phyloP scores from a whole-genome alignment of 495 filamentous ascomycete genomes.

The Lasiosphaeria miniovina region DNA sequence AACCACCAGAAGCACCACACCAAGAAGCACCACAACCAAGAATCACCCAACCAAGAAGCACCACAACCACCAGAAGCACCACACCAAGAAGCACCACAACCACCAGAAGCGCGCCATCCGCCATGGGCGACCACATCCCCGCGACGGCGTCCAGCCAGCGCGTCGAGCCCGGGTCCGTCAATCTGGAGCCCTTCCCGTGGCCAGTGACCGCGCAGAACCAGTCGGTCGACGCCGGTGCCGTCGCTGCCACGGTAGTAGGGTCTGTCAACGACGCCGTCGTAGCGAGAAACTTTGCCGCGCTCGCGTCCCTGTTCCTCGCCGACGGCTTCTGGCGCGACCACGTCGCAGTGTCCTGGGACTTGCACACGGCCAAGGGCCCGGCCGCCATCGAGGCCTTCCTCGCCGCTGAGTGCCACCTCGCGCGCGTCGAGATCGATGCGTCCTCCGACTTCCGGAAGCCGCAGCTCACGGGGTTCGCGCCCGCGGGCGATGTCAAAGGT shows the following conservation, averaged over 20 bases:
- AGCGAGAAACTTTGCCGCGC: conserved; percentile 31
- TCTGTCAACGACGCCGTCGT: conserved; percentile 49
- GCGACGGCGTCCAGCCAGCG: conserved; percentile 46
- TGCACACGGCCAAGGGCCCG: conserved; percentile 56
- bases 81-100: too few relatives aligned
- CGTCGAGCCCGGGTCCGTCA: conserved; percentile 58
- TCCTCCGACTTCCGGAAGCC: conserved; percentile 47
- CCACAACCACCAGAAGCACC: too few relatives aligned
- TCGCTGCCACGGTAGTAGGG: conserved; percentile 44
- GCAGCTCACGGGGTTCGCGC: conserved; percentile 42
- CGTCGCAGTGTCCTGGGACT: conserved; percentile 57
- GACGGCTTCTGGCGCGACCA: conserved; percentile 65
- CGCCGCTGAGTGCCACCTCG: conserved; percentile 36
- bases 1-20: too few relatives aligned
- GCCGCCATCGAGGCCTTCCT: conserved; percentile 52
- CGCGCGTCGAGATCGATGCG: conserved; percentile 48
- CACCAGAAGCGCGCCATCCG: not conserved
- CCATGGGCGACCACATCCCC: not conserved
- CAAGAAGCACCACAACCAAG: too few relatives aligned
- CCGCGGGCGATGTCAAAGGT: conserved; percentile 45
- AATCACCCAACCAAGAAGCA: too few relatives aligned
- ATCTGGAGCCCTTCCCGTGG: conserved; percentile 45
- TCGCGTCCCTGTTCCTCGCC: conserved; percentile 49
- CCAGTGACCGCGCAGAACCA: conserved; percentile 28
- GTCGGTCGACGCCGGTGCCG: conserved; percentile 41